Conservation (phyloP, 371 early-diverging fungal genomes). For the Polyrhizophydium stewartii region DNA sequence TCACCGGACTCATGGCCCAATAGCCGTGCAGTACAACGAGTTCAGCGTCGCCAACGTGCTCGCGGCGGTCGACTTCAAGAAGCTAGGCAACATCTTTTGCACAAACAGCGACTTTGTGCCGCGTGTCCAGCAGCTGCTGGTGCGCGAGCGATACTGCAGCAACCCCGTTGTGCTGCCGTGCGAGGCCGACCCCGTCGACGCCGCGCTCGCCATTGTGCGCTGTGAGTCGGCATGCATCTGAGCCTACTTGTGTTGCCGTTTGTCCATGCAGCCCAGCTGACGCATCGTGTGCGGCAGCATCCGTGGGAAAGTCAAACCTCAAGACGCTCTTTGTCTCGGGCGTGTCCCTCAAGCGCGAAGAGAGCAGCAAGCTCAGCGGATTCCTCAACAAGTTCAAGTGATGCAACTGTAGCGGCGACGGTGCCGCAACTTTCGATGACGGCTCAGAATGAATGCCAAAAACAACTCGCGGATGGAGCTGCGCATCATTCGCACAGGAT, state of each 20-base stretch:
- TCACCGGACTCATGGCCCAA: no score
- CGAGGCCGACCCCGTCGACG: constrained; percentile 43
- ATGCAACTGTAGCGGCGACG: no score
- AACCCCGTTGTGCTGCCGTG: constrained; percentile 29
- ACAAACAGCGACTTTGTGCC: constrained; percentile 36
- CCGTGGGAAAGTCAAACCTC: constrained; percentile 24
- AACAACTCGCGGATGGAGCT: no score
- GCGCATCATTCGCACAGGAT: no score
- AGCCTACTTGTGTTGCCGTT: not conserved
- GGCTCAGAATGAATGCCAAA: no score
- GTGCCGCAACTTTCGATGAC: no score
- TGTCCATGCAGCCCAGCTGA: no score
- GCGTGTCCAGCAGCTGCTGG: constrained; percentile 37
- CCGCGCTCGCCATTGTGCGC: constrained; percentile 37
- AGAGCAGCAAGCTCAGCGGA: constrained; percentile 36
- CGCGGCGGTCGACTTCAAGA: constrained; percentile 20
- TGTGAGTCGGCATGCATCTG: constrained; percentile 36
- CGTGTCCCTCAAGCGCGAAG: constrained; percentile 31
- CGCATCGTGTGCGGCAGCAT: no score
- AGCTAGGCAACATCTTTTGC: constrained; percentile 35
- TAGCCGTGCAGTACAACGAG: constrained; percentile 44
- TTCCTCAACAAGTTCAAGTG: constrained; percentile 24
- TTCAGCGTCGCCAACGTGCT: constrained; percentile 41
- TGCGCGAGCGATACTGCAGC: constrained; percentile 26
- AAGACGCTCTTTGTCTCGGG: constrained; percentile 29